phyloP scores from a whole-genome alignment of 148 eudicot genomes.

The Fagopyrum esculentum region DNA sequence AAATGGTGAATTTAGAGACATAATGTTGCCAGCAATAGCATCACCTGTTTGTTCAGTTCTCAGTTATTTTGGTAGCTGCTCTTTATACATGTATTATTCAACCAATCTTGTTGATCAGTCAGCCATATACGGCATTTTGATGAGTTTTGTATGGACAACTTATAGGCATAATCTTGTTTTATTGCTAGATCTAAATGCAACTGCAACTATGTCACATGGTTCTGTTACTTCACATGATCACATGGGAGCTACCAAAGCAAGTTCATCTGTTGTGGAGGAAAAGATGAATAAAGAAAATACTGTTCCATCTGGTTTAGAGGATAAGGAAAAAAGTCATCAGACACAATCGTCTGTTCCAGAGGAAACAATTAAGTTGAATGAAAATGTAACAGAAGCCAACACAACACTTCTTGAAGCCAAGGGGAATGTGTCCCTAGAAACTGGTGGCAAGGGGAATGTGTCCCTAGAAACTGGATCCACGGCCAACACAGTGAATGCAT shows the following conservation, averaged over 20 bases:
- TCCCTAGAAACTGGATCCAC: conserved; percentile 18
- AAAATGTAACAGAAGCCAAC: conserved; percentile 10
- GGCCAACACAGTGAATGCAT: conserved; percentile 16
- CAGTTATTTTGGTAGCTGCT: background rate
- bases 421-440: conserved; percentile 12
- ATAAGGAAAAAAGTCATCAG: background rate
- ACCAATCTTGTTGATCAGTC: background rate
- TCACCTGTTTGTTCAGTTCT: background rate
- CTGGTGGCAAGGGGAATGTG: conserved; percentile 1
- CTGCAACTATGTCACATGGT: conserved; percentile 17
- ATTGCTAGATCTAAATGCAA: conserved; percentile 23
- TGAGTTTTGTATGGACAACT: background rate
- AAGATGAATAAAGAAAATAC: conserved; percentile 25
- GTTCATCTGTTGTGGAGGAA: conserved; percentile 34
- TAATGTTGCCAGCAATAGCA: background rate
- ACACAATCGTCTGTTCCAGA: conserved; percentile 1
- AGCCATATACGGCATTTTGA: background rate
- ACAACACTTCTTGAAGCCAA: conserved; percentile 11
- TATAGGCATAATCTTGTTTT: background rate
- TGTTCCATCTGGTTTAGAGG: background rate
- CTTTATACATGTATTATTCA: background rate
- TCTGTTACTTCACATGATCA: conserved; percentile 24
- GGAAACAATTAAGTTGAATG: conserved; percentile 5
- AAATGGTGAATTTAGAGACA: background rate
- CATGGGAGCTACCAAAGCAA: conserved; percentile 22